A percentile compares a stretch with the other conserved stretches of the same genome.
Evolutionary conservation across 1,284 basidiomycete species (phyloP).

Genomic region (Sanghuangporus baumii): DNA sequence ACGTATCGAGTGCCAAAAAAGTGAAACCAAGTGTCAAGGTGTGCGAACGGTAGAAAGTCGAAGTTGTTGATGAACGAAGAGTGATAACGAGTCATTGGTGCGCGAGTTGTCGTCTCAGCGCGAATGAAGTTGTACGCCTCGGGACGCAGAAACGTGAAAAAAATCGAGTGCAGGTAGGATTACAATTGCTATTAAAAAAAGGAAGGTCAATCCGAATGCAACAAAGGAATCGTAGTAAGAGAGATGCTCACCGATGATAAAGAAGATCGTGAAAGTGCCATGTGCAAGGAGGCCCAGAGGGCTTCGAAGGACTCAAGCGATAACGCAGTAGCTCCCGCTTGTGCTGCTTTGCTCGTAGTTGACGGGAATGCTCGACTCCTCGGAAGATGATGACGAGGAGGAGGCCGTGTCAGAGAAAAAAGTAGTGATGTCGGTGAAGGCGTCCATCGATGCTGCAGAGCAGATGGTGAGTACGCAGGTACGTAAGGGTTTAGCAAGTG

Average conservation of each 20-base stretch:
- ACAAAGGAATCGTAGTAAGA: background rate
- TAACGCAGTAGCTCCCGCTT: slow-evolving; percentile 5
- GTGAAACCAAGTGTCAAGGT: background rate
- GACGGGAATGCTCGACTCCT: slow-evolving; percentile 10
- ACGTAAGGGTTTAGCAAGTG: background rate
- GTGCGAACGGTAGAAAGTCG: background rate
- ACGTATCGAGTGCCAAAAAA: background rate
- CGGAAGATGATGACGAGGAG: background rate
- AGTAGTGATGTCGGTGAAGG: slow-evolving; percentile 6
- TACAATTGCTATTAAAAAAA: background rate
- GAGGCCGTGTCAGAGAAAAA: background rate
- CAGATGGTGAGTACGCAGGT: background rate
- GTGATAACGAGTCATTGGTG: background rate
- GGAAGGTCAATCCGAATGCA: background rate
- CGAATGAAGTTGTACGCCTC: background rate
- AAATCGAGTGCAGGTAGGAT: background rate
- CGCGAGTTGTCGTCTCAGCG: background rate
- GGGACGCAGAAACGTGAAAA: background rate
- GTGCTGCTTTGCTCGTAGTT: background rate
- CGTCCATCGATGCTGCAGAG: slow-evolving; percentile 1
- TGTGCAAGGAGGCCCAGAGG: background rate
- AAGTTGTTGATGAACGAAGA: background rate
- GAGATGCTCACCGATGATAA: background rate
- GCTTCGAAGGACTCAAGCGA: background rate
- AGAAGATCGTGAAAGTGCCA: background rate